Base-by-base conservation (phyloP, 2,329 filamentous ascomycete species). In the Aspergillus tamarii region DNA sequence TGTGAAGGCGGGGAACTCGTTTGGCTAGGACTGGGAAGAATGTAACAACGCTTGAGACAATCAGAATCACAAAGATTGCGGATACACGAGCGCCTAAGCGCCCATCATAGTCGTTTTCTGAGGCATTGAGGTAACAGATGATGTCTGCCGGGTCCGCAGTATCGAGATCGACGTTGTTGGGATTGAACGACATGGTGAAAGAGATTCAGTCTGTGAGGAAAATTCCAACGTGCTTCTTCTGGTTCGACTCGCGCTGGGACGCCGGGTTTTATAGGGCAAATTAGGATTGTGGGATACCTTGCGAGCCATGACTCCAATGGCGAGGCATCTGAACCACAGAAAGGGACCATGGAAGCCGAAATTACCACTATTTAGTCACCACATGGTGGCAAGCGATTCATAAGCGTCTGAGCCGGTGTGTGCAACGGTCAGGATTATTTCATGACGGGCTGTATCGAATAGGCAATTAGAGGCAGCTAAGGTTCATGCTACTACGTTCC, bases 41-140 rank as follows among this genome's bases (percentile, higher is more conserved):
- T 4, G 81, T 83, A 4, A 74, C 73, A 3, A 70, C 67, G 0
- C 77, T 75, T 1, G 81, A 83, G 34, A 78, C 66, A 63, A 82
- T 54, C 14, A 81, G 62, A 50, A 81, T 81, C 43, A 83, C 81
- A 66, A 83, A 83, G 60, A 83, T 69, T 21, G 82, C 72, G 21
- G 72, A 83, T 69, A 81, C 74, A 3, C 80, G 78, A 1, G 76
- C 77, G 11, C 81, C 81, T 2, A 83, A 64, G 5, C 74, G 77
- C 21, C 86, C 85, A 67, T 87, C 78, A 68, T 87, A 88, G 26
- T 87, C 82, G 67, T 87, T 87, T 0, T 69, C 73, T 1, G 73
- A 75, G 3, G 69, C 62, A 12, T 78, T 74, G 28, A 87, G 69
- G 71, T 82, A 86, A 71, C 86, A 88, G 69, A 85, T 76, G 52